A percentile compares a stretch with the other conserved stretches of the same genome.
phyloP scores from a whole-genome alignment of 208 protist species.

The Leishmania mexicana region DNA sequence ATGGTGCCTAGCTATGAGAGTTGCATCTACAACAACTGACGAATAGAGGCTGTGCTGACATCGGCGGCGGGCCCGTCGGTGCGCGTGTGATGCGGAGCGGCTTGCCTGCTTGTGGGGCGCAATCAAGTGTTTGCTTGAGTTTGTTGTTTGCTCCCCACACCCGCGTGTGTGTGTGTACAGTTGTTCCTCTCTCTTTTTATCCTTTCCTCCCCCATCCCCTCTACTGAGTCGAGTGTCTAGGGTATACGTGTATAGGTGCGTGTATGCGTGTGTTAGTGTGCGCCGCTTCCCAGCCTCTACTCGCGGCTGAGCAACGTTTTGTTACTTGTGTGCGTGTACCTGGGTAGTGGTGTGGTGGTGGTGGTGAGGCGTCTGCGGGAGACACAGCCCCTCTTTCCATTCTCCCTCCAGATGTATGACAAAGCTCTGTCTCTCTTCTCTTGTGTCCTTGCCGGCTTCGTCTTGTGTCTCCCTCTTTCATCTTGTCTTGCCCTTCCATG shows the following conservation, averaged over 20 bases:
- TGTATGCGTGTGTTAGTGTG: neutral
- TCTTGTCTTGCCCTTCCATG: neutral
- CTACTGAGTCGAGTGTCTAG: neutral
- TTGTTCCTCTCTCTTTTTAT: neutral
- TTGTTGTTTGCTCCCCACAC: neutral
- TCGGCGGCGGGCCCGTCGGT: neutral
- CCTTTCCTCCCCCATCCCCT: neutral
- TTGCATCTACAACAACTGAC: conserved; percentile 79
- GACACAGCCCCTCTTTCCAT: neutral
- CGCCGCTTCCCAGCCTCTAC: neutral
- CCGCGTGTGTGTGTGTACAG: neutral
- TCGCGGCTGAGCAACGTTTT: neutral
- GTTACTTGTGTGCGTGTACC: neutral
- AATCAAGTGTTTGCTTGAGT: neutral
- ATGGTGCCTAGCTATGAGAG: conserved; percentile 96
- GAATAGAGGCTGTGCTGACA: neutral
- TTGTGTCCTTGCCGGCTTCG: neutral
- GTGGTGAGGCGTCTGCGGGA: neutral
- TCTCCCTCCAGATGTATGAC: conserved; percentile 10
- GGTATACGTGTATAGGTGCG: neutral
- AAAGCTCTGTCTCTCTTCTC: conserved; percentile 8
- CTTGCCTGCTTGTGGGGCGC: neutral
- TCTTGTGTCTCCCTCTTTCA: neutral
- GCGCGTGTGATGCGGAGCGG: neutral
- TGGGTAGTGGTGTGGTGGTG: too few species aligned